Conservation (phyloP, 495 filamentous ascomycete genomes). For the Hyaloscypha variabilis region DNA sequence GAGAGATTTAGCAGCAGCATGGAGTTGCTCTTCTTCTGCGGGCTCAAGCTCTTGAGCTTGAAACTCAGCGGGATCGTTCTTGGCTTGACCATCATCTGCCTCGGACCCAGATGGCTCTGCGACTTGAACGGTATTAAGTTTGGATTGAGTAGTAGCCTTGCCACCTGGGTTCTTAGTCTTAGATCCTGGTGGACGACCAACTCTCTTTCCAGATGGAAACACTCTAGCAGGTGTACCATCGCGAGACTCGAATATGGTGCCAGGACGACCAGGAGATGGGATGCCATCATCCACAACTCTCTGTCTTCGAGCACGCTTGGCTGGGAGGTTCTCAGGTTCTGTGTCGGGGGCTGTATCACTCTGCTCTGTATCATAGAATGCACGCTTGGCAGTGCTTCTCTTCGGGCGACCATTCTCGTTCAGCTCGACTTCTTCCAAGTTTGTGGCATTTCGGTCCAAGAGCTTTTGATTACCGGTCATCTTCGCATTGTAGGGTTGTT, state of each 20-base stretch:
- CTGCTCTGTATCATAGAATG: conserved; percentile 14
- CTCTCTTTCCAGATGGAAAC: conserved; percentile 23
- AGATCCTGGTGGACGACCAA: conserved; percentile 23
- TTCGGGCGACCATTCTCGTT: conserved; percentile 15
- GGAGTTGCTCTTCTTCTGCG: conserved; percentile 9
- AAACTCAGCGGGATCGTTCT: neutral
- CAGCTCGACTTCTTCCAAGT: neutral
- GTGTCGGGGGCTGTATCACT: neutral
- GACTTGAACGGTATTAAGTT: conserved; percentile 23
- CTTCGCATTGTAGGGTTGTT: conserved; percentile 15
- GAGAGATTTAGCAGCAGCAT: conserved; percentile 11
- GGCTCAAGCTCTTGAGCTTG: conserved; percentile 6
- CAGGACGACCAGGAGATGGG: neutral
- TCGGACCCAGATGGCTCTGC: conserved; percentile 1
- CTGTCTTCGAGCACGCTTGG: conserved; percentile 21
- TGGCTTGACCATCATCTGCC: neutral
- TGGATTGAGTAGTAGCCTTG: conserved; percentile 3
- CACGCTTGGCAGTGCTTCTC: conserved; percentile 14
- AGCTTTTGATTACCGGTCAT: conserved; percentile 16
- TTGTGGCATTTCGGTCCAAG: neutral
- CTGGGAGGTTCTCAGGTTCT: conserved; percentile 22
- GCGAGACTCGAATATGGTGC: conserved; percentile 2
- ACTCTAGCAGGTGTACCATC: conserved; percentile 18
- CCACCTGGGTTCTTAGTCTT: conserved; percentile 13
- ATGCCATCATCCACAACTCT: conserved; percentile 11